Percentiles rank a stretch among this genome's conserved stretches.
These are phyloP conservation scores for Pulchroboletus neoregius DNA, from an alignment of 1,284 basidiomycete genomes.

Conservation along the genomic window DNA sequence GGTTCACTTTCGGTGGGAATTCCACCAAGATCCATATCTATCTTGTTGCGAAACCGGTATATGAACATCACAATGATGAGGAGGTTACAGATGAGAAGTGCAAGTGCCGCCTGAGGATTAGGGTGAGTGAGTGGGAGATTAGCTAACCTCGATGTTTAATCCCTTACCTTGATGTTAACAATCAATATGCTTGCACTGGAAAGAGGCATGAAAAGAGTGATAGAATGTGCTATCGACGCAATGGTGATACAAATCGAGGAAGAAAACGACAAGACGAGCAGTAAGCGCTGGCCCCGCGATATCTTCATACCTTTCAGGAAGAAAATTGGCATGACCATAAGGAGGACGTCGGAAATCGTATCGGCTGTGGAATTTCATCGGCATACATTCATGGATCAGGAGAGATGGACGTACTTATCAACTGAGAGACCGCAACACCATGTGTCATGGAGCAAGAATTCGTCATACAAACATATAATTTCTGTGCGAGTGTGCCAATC, in stretches of 20 bases:
- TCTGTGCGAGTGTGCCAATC: slow-evolving; percentile 4
- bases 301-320: slow-evolving; percentile 18
- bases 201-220: slow-evolving; percentile 6
- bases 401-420: slow-evolving; percentile 12
- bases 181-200: slow-evolving; percentile 5
- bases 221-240: slow-evolving; percentile 10
- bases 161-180: slow-evolving; percentile 20
- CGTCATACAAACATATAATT: slow-evolving; percentile 8
- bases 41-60: slow-evolving; percentile 9
- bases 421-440: slow-evolving; percentile 10
- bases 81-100: slow-evolving; percentile 22
- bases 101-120: slow-evolving; percentile 14
- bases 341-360: slow-evolving; percentile 27
- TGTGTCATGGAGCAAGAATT: not conserved
- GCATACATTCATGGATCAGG: not conserved
- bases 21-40: slow-evolving; percentile 4
- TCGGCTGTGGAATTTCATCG: slow-evolving; percentile 15
- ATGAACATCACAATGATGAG: slow-evolving; percentile 17
- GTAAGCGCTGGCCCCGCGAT: slow-evolving; percentile 11
- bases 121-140: not conserved
- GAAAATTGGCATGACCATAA: slow-evolving; percentile 14
- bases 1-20: not conserved
- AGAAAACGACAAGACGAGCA: slow-evolving; percentile 19
- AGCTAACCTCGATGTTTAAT: not conserved
- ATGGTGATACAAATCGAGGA: slow-evolving; percentile 21